Evolutionary conservation across 805 yeast genomes (phyloP).

Genomic region (Kuraishia cidri): DNA sequence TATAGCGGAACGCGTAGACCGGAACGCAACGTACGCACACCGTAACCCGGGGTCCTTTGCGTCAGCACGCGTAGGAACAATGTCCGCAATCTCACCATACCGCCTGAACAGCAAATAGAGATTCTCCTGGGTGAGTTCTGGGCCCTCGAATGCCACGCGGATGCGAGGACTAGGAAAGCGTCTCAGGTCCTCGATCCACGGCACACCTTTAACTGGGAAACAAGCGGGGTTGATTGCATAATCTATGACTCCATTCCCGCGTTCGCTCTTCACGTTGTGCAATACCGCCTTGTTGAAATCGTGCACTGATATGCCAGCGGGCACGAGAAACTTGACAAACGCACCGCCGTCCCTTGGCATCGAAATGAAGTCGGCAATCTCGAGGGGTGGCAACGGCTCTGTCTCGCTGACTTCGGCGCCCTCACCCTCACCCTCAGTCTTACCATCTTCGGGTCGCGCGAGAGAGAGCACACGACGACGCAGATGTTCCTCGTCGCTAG

Average conservation of each 20-base stretch:
- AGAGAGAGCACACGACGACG: slow-evolving; percentile 9
- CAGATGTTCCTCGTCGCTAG: slow-evolving; percentile 26
- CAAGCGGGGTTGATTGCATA: slow-evolving; percentile 43
- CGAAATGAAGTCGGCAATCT: slow-evolving; percentile 55
- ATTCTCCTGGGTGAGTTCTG: slow-evolving; percentile 65
- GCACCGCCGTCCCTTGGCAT: slow-evolving; percentile 89
- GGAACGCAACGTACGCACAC: slow-evolving; percentile 48
- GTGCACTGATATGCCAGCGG: slow-evolving; percentile 36
- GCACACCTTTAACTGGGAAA: slow-evolving; percentile 79
- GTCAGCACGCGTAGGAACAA: slow-evolving; percentile 40
- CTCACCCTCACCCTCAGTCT: too few relatives aligned
- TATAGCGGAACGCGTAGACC: slow-evolving; percentile 57
- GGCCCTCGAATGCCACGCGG: slow-evolving; percentile 69
- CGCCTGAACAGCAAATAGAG: slow-evolving; percentile 75
- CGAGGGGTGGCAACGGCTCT: slow-evolving; percentile 14
- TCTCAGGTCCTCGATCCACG: slow-evolving; percentile 93
- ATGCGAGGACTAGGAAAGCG: slow-evolving; percentile 61
- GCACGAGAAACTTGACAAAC: slow-evolving; percentile 68
- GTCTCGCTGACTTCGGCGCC: slow-evolving; percentile 8
- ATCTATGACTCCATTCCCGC: slow-evolving; percentile 22
- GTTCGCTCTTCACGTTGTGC: slow-evolving; percentile 20
- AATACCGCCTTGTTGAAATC: slow-evolving; percentile 43
- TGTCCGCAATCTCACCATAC: slow-evolving; percentile 78
- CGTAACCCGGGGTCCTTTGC: slow-evolving; percentile 28
- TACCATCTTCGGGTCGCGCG: slow-evolving; percentile 1